These are phyloP conservation scores for Ophidiomyces ophidiicola DNA, from an alignment of 2,329 filamentous ascomycete genomes.

Conservation along the genomic window DNA sequence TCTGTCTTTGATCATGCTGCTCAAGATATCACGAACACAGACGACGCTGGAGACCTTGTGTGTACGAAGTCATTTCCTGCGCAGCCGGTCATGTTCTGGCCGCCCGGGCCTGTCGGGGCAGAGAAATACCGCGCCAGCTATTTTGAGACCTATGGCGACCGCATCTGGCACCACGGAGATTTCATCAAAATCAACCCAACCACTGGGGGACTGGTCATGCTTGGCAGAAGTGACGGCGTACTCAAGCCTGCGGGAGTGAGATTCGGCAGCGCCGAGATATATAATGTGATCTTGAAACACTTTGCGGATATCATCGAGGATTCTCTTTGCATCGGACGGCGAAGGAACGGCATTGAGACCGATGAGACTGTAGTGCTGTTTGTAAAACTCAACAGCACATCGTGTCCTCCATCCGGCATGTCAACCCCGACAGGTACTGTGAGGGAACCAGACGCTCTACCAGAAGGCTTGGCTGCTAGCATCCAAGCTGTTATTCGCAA, in stretches of 20 bases:
- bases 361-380: conserved; percentile 88
- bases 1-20: conserved; percentile 45
- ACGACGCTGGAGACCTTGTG: conserved; percentile 74
- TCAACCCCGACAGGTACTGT: conserved; percentile 13
- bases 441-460: conserved; percentile 42
- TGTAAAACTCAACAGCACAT: conserved; percentile 52
- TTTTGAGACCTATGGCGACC: conserved; percentile 64
- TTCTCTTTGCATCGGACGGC: conserved; percentile 71
- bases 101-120: conserved; percentile 50
- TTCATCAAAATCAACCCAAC: conserved; percentile 61
- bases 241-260: conserved; percentile 84
- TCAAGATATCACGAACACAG: conserved; percentile 46
- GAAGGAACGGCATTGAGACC: conserved; percentile 53
- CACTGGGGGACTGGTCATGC: conserved; percentile 75
- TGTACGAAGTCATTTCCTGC: conserved; percentile 79
- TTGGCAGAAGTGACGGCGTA: conserved; percentile 83
- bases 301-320: conserved; percentile 71
- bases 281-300: conserved; percentile 78
- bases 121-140: conserved; percentile 74
- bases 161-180: conserved; percentile 84
- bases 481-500: conserved; percentile 59
- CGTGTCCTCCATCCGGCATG: conserved; percentile 13
- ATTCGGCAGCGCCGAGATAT: conserved; percentile 91
- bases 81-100: conserved; percentile 81
- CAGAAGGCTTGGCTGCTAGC: conserved; percentile 45